Evolutionary conservation across 1,284 basidiomycete genomes (phyloP).

Genomic region (Pseudozyma pruni): DNA sequence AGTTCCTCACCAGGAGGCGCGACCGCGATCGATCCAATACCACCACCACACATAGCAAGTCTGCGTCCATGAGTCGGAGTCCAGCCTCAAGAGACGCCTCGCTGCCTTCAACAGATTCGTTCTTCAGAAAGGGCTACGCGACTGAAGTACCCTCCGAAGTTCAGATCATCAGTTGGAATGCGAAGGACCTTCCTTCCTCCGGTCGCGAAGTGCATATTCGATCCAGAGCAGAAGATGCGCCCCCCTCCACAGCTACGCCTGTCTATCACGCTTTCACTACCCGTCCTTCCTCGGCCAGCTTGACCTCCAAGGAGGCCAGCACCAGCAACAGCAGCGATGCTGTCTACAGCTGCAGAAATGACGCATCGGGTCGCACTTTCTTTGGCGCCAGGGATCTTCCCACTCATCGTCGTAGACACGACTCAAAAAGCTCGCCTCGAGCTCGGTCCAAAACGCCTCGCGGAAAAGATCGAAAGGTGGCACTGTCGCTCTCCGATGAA

Average conservation of each 20-base stretch:
- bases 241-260: not conserved
- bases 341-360: not conserved
- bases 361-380: not conserved
- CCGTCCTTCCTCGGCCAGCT: not conserved
- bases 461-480: too few relatives aligned
- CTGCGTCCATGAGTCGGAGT: not conserved
- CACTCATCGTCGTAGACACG: not conserved
- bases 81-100: not conserved
- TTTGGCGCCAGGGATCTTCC: not conserved
- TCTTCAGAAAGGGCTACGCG: conserved; percentile 1
- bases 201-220: conserved; percentile 14
- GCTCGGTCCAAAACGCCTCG: not conserved
- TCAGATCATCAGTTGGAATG: conserved; percentile 34
- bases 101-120: not conserved
- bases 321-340: not conserved
- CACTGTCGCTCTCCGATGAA: not conserved
- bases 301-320: not conserved
- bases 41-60: conserved; percentile 1
- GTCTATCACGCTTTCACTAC: conserved; percentile 14
- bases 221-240: not conserved
- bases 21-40: conserved; percentile 16
- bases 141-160: conserved; percentile 13
- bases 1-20: conserved; percentile 29
- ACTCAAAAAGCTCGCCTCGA: not conserved
- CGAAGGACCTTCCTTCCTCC: not conserved